These are phyloP conservation scores for Mycena galericulata DNA, from an alignment of 768 basidiomycete genomes.

Conservation along the genomic window DNA sequence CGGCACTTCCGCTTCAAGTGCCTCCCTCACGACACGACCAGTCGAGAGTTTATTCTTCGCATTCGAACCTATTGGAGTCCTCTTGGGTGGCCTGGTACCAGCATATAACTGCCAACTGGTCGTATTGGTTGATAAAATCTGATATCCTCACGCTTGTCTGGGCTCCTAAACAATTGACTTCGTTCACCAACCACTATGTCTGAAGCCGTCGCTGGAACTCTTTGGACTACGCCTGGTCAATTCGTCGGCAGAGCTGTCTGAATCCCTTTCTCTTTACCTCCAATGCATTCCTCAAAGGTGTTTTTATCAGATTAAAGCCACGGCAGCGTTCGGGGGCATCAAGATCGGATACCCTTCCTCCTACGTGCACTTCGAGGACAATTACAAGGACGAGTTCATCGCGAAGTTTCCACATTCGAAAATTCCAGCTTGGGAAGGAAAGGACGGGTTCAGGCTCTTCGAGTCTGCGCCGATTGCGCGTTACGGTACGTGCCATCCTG, in stretches of 20 bases:
- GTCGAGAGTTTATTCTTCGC: too few species aligned
- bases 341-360: slow-evolving; percentile 63
- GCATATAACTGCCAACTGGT: too few species aligned
- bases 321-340: slow-evolving; percentile 71
- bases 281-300: background rate
- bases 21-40: too few species aligned
- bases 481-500: slow-evolving; percentile 65
- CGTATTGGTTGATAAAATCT: too few species aligned
- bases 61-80: too few species aligned
- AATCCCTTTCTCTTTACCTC: background rate
- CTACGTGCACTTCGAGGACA: slow-evolving; percentile 73
- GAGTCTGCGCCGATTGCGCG: slow-evolving; percentile 87
- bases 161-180: background rate
- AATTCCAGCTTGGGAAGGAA: slow-evolving; percentile 84
- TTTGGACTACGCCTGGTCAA: slow-evolving; percentile 24
- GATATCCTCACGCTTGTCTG: too few species aligned
- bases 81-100: too few species aligned
- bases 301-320: slow-evolving; percentile 58
- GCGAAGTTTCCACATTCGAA: slow-evolving; percentile 85
- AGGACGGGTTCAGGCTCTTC: slow-evolving; percentile 81
- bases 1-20: too few species aligned
- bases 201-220: slow-evolving; percentile 13
- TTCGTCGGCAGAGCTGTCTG: slow-evolving; percentile 19
- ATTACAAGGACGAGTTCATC: slow-evolving; percentile 77
- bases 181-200: background rate